A percentile compares a stretch with the other conserved stretches of the same genome.
Evolutionary conservation across 140 eudicot species (phyloP).

Genomic region (Oenanthe javanica): DNA sequence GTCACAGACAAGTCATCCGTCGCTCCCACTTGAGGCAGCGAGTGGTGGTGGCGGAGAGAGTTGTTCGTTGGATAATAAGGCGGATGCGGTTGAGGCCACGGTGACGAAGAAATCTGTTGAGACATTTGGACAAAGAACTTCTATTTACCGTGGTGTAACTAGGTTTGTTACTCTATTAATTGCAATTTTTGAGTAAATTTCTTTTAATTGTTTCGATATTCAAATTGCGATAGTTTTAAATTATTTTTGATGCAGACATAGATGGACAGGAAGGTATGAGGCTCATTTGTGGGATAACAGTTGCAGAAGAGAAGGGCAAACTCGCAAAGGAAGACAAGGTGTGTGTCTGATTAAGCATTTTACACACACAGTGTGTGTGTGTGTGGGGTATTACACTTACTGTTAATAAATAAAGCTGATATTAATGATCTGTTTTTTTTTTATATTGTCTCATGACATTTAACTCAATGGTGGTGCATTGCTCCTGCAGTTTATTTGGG

Average conservation of each 20-base stretch:
- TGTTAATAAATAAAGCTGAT: background rate
- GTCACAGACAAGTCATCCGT: slow-evolving; percentile 16
- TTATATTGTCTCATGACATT: slow-evolving; percentile 16
- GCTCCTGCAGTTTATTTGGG: slow-evolving; percentile 84
- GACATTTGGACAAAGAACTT: slow-evolving; percentile 93
- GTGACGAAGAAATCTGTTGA: slow-evolving; percentile 64
- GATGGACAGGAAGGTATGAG: slow-evolving; percentile 98
- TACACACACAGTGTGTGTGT: background rate
- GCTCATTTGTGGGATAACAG: slow-evolving; percentile 99
- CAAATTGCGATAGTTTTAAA: background rate
- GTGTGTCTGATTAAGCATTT: too few relatives aligned
- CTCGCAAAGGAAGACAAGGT: slow-evolving; percentile 99
- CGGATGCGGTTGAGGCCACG: slow-evolving; percentile 44
- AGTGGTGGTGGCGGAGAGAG: slow-evolving; percentile 38
- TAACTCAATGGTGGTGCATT: slow-evolving; percentile 21
- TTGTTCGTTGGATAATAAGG: slow-evolving; percentile 39
- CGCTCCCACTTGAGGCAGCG: slow-evolving; percentile 4
- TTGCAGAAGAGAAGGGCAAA: slow-evolving; percentile 98
- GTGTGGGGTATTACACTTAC: background rate
- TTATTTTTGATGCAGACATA: slow-evolving; percentile 51
- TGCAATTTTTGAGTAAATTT: too few relatives aligned
- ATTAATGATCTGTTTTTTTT: slow-evolving; percentile 11
- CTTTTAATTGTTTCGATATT: too few relatives aligned
- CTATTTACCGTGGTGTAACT: slow-evolving; percentile 96
- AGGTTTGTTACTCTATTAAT: slow-evolving; percentile 29